phyloP scores from a whole-genome alignment of 2,329 filamentous ascomycete species.

The Microdochium nivale region DNA sequence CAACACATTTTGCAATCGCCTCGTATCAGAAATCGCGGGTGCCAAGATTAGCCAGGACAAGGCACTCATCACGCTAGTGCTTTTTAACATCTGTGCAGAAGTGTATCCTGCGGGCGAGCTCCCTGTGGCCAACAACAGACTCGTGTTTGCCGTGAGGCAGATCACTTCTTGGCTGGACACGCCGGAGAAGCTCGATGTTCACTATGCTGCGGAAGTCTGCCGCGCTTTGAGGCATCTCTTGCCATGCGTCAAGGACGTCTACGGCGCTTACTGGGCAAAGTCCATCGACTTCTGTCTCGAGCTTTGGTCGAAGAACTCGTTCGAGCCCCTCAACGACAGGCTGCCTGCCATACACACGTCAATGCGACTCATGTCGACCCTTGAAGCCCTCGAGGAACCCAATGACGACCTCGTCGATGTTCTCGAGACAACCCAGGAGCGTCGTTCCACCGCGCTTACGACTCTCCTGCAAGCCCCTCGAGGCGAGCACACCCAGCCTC shows the following conservation, averaged over 20 bases:
- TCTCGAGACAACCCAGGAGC: conserved; percentile 50
- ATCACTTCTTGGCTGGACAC: conserved; percentile 63
- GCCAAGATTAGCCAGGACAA: conserved; percentile 32
- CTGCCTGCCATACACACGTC: conserved; percentile 63
- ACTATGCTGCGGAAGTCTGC: conserved; percentile 41
- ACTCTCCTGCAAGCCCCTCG: conserved; percentile 50
- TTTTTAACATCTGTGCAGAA: conserved; percentile 43
- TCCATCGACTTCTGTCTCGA: conserved; percentile 48
- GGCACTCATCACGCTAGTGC: conserved; percentile 38
- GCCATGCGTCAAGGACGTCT: conserved; percentile 70
- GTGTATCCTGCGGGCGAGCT: conserved; percentile 43
- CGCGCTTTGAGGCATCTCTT: conserved; percentile 53
- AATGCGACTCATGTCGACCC: conserved; percentile 56
- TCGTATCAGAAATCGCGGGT: conserved; percentile 52
- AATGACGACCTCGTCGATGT: conserved; percentile 84
- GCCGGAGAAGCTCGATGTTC: conserved; percentile 30
- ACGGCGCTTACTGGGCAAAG: conserved; percentile 79
- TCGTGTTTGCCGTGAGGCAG: conserved; percentile 77
- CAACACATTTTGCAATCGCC: conserved; percentile 47
- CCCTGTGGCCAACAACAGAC: conserved; percentile 55
- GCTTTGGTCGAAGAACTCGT: conserved; percentile 43
- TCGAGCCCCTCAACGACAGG: conserved; percentile 33
- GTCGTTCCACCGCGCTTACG: conserved; percentile 50
- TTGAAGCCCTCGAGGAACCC: conserved; percentile 59
- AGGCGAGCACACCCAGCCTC: conserved; percentile 47